Evolutionary conservation across 352 stramenopile genomes (phyloP).

Genomic region (Blastocystis sp.): DNA sequence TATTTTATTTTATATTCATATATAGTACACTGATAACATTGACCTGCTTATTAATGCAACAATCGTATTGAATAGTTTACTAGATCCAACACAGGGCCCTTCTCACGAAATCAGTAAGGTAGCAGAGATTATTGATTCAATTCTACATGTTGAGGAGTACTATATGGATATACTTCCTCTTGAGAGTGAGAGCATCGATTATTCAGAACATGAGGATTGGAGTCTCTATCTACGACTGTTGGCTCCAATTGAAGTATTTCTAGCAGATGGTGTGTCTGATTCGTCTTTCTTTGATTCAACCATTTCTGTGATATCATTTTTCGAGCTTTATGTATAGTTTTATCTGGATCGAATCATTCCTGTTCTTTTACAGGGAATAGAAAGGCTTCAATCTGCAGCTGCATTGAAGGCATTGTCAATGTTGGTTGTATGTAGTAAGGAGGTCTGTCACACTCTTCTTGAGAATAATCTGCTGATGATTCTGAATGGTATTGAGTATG

Average conservation of each 20-base stretch:
- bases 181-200: neutral
- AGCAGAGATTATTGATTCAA: neutral
- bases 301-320: neutral
- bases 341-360: neutral
- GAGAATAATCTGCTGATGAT: neutral
- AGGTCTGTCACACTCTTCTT: neutral
- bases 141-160: neutral
- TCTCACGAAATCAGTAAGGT: constrained; percentile 3
- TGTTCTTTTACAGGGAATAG: neutral
- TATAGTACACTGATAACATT: neutral
- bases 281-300: neutral
- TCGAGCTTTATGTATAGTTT: neutral
- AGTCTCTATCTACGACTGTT: neutral
- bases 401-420: neutral
- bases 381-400: neutral
- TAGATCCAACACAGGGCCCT: neutral
- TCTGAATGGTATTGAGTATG: neutral
- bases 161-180: constrained; percentile 1
- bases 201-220: neutral
- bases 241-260: neutral
- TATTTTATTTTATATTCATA: neutral
- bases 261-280: neutral
- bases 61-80: neutral
- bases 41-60: neutral
- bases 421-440: neutral